These are phyloP conservation scores for Cicer pinnatifidum DNA, from an alignment of 306 rosid genomes.

Conservation along the genomic window DNA sequence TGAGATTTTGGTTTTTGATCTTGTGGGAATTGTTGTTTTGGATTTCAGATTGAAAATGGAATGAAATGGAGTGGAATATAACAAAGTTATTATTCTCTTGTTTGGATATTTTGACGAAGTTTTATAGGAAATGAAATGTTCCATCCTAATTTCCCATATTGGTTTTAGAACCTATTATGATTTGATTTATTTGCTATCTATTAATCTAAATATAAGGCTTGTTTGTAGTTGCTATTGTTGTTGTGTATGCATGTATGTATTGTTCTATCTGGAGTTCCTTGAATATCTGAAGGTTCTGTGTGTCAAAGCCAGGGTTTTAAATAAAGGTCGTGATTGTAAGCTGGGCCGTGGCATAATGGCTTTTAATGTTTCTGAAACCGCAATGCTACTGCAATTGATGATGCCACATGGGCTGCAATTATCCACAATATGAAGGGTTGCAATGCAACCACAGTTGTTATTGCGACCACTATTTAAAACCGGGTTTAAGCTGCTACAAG, in stretches of 20 bases:
- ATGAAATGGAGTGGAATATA: background rate
- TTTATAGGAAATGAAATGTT: background rate
- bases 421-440: too few relatives aligned
- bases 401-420: too few relatives aligned
- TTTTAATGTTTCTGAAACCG: too few relatives aligned
- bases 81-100: background rate
- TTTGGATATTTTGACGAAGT: background rate
- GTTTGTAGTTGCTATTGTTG: background rate
- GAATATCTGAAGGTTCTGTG: background rate
- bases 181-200: background rate
- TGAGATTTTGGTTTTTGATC: conserved; percentile 21
- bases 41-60: background rate
- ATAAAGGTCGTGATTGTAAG: too few relatives aligned
- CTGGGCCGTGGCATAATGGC: too few relatives aligned
- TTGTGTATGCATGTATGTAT: background rate
- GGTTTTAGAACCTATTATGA: background rate
- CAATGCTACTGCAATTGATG: too few relatives aligned
- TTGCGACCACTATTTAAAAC: too few relatives aligned
- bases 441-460: too few relatives aligned
- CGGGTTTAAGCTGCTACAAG: too few relatives aligned
- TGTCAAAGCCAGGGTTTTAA: background rate
- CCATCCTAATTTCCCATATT: background rate
- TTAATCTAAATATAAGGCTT: background rate
- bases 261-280: conserved; percentile 1
- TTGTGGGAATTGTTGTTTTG: background rate